Evolutionary conservation across 768 basidiomycete species (phyloP).

Genomic region (Mycena metata): DNA sequence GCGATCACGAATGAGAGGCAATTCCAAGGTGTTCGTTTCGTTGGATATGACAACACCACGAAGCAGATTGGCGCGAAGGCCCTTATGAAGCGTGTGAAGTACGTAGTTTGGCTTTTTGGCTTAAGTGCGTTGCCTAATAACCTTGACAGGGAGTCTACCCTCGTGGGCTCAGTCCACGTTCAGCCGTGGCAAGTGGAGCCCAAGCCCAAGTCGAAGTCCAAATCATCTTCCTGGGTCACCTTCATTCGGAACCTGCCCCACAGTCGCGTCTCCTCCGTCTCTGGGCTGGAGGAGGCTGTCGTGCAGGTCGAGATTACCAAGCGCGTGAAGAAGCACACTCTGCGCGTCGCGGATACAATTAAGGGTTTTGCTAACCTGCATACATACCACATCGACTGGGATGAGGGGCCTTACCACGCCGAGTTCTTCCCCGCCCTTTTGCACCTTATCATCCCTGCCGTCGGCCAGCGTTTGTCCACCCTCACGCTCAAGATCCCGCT

Average conservation of each 20-base stretch:
- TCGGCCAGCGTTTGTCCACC: constrained; percentile 49
- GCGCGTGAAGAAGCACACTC: constrained; percentile 54
- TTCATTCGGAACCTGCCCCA: constrained; percentile 47
- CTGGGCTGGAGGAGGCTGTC: constrained; percentile 44
- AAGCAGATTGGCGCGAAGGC: constrained; percentile 39
- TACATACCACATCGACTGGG: constrained; percentile 58
- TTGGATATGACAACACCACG: constrained; percentile 42
- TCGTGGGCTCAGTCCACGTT: constrained; percentile 53
- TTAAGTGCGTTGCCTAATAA: neutral
- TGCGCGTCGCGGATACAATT: constrained; percentile 50
- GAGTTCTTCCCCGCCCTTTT: constrained; percentile 56
- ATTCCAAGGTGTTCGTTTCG: constrained; percentile 43
- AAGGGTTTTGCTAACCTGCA: constrained; percentile 48
- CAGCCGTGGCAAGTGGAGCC: constrained; percentile 57
- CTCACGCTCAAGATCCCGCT: constrained; percentile 58
- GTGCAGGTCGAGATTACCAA: constrained; percentile 49
- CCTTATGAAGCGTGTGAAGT: constrained; percentile 48
- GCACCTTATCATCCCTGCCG: constrained; percentile 48
- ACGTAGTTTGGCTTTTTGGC: constrained; percentile 29
- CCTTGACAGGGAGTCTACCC: constrained; percentile 41
- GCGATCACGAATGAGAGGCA: constrained; percentile 44
- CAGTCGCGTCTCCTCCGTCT: constrained; percentile 49
- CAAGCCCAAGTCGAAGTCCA: constrained; percentile 27
- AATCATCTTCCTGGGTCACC: constrained; percentile 41
- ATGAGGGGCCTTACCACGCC: constrained; percentile 51